A percentile compares a stretch with the other conserved stretches of the same genome.
phyloP scores from a whole-genome alignment of 768 basidiomycete genomes.

The Megacollybia marginata region DNA sequence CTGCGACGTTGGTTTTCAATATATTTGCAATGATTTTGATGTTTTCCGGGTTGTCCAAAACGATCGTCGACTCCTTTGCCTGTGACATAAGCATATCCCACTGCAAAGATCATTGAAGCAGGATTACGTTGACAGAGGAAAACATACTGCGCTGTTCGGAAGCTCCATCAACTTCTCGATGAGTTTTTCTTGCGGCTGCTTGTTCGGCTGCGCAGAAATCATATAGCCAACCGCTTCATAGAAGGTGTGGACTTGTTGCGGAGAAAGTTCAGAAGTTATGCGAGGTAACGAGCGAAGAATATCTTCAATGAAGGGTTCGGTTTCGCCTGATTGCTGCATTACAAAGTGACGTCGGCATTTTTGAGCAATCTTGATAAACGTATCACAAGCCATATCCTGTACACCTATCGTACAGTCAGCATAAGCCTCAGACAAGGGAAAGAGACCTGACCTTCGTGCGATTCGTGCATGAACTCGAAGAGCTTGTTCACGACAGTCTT shows the following conservation, averaged over 20 bases:
- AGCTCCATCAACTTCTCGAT: conserved; percentile 95
- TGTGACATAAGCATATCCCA: conserved; percentile 98
- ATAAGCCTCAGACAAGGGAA: background rate
- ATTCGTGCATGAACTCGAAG: conserved; percentile 99
- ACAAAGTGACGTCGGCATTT: conserved; percentile 98
- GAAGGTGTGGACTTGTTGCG: conserved; percentile 97
- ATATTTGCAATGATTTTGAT: conserved; percentile 97
- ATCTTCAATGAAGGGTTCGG: conserved; percentile 97
- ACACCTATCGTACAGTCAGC: conserved; percentile 54
- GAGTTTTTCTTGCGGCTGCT: conserved; percentile 91
- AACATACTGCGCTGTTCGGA: conserved; percentile 90
- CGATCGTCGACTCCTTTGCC: conserved; percentile 88
- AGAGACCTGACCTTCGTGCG: conserved; percentile 73
- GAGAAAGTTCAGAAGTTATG: conserved; percentile 90
- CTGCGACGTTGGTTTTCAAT: conserved; percentile 96
- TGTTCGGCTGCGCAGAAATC: conserved; percentile 98
- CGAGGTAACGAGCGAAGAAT: conserved; percentile 86
- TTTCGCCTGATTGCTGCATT: conserved; percentile 96
- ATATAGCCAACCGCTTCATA: conserved; percentile 99
- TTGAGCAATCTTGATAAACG: conserved; percentile 99
- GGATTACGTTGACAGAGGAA: conserved; percentile 3
- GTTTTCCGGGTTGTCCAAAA: conserved; percentile 84
- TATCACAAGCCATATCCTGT: conserved; percentile 99
- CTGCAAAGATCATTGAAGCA: conserved; percentile 27
- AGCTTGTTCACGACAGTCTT: conserved; percentile 99